phyloP scores from a whole-genome alignment of 164 flowering plant genomes.

The Macadamia tetraphylla region DNA sequence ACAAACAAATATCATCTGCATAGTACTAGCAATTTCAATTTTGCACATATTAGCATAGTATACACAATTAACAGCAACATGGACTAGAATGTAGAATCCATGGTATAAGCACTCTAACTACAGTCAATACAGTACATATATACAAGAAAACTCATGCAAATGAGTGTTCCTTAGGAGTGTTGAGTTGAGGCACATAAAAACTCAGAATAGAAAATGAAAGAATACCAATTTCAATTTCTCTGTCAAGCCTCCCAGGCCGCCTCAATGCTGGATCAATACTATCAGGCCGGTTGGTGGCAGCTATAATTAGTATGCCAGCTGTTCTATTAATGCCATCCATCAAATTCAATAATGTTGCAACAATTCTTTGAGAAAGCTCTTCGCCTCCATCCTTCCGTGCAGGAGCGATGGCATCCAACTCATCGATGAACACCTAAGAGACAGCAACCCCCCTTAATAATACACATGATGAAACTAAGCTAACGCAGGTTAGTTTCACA shows the following conservation, averaged over 20 bases:
- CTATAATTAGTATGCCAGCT: constrained; percentile 66
- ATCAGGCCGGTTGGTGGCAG: constrained; percentile 86
- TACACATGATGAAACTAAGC: background rate
- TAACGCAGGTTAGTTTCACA: background rate
- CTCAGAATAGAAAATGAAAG: background rate
- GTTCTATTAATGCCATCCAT: constrained; percentile 79
- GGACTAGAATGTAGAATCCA: too few relatives aligned
- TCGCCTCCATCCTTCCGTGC: constrained; percentile 86
- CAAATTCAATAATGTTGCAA: constrained; percentile 76
- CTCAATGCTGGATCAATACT: constrained; percentile 91
- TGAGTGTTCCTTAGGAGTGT: background rate
- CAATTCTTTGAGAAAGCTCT: constrained; percentile 82
- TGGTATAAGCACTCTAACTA: too few relatives aligned
- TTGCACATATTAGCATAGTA: too few relatives aligned
- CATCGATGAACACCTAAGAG: constrained; percentile 89
- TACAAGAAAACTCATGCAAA: background rate
- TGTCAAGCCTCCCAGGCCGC: constrained; percentile 88
- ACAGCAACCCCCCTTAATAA: background rate
- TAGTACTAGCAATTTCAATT: too few relatives aligned
- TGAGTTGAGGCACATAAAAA: background rate
- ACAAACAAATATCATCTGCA: too few relatives aligned
- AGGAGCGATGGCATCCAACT: constrained; percentile 97
- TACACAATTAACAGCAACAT: too few relatives aligned
- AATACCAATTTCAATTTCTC: constrained; percentile 90
- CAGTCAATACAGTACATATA: too few relatives aligned